Conservation (phyloP, 148 eudicot species). For the Hydrangea macrophylla region DNA sequence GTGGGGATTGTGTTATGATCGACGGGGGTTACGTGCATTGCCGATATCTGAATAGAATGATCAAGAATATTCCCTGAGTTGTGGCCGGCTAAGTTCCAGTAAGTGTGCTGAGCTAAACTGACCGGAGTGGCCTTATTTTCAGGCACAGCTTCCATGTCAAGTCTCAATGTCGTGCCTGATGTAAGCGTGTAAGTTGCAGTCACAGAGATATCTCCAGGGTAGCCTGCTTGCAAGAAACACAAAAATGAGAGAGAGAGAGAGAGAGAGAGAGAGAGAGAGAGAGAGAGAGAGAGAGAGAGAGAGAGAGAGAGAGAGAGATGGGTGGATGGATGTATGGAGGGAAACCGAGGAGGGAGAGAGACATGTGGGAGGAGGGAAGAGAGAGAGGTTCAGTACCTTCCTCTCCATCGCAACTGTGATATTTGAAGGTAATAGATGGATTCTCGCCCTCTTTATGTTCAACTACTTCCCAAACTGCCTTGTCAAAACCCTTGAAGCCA, state of each 20-base stretch:
- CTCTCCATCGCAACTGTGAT: slow-evolving; percentile 81
- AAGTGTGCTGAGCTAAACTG: slow-evolving; percentile 90
- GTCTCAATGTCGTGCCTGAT: slow-evolving; percentile 71
- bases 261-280: slow-evolving; percentile 15
- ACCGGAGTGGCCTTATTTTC: slow-evolving; percentile 82
- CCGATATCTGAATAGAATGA: slow-evolving; percentile 73
- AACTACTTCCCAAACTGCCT: slow-evolving; percentile 84
- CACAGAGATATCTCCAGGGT: slow-evolving; percentile 73
- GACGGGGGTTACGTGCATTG: slow-evolving; percentile 70
- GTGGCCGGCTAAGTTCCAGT: slow-evolving; percentile 91
- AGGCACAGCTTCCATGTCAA: slow-evolving; percentile 98
- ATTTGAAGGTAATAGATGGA: slow-evolving; percentile 87
- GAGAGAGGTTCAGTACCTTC: slow-evolving; percentile 55
- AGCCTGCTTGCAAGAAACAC: slow-evolving; percentile 43
- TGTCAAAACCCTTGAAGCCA: slow-evolving; percentile 86
- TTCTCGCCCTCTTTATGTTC: slow-evolving; percentile 66
- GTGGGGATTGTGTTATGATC: slow-evolving; percentile 72
- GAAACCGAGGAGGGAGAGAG: neutral
- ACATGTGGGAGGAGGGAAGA: slow-evolving; percentile 13
- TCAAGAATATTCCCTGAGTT: slow-evolving; percentile 69
- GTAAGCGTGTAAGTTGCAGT: slow-evolving; percentile 88
- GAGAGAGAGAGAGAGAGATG: slow-evolving; percentile 2
- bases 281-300: neutral
- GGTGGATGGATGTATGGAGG: slow-evolving; percentile 10
- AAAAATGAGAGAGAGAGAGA: neutral